phyloP scores from a whole-genome alignment of 129 eudicot genomes.

The Tagetes patula region DNA sequence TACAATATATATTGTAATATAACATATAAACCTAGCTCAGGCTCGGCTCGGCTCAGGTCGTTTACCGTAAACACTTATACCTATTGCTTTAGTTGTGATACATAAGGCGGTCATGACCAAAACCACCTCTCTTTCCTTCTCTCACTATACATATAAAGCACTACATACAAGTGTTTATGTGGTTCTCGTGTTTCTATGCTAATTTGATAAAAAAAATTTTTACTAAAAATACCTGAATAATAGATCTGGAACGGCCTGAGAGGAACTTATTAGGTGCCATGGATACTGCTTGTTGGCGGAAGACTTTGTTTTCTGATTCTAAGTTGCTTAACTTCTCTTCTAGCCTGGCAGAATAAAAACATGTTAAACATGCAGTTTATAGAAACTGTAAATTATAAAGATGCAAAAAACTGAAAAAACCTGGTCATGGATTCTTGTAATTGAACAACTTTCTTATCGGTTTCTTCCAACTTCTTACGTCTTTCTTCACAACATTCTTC shows the following conservation, averaged over 20 bases:
- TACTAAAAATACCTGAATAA: constrained; percentile 62
- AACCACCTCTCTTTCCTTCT: background rate
- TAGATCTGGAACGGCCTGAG: constrained; percentile 86
- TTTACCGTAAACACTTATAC: background rate
- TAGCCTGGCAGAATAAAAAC: constrained; percentile 43
- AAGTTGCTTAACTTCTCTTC: constrained; percentile 85
- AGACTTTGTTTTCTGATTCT: constrained; percentile 93
- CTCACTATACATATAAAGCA: background rate
- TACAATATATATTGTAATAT: too few species aligned
- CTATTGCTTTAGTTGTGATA: background rate
- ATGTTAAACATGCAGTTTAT: constrained; percentile 16
- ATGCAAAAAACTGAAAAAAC: constrained; percentile 22
- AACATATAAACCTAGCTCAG: too few species aligned
- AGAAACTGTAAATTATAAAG: constrained; percentile 12
- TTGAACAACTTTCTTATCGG: constrained; percentile 66
- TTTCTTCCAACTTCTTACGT: constrained; percentile 65
- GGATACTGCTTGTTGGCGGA: constrained; percentile 96
- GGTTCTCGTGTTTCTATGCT: background rate
- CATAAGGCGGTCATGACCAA: background rate
- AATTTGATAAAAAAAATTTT: background rate
- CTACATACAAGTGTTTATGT: background rate
- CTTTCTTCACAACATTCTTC: constrained; percentile 67
- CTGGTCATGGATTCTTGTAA: constrained; percentile 76
- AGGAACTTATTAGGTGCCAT: constrained; percentile 89
- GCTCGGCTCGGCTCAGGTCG: too few species aligned